phyloP scores from a whole-genome alignment of 2,329 filamentous ascomycete species.

The Didymella segeticola region DNA sequence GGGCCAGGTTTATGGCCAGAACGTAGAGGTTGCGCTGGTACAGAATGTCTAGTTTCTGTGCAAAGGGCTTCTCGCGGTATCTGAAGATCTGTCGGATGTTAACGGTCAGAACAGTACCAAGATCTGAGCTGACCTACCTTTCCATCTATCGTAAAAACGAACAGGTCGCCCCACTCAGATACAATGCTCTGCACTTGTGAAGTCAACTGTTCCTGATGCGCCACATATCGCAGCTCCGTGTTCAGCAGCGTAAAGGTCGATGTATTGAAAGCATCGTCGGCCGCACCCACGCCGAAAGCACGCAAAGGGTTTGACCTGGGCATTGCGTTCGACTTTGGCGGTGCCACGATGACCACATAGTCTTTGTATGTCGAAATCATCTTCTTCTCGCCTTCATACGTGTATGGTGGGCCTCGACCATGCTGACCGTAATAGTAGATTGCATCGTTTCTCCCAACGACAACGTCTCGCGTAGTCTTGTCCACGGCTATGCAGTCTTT shows the following conservation, averaged over 20 bases:
- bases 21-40: constrained; percentile 94
- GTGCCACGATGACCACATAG: constrained; percentile 86
- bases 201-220: constrained; percentile 84
- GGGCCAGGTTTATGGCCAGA: constrained; percentile 88
- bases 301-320: constrained; percentile 68
- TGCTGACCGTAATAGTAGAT: constrained; percentile 91
- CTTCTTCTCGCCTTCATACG: constrained; percentile 90
- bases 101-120: constrained; percentile 4
- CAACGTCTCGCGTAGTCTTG: constrained; percentile 77
- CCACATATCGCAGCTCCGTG: constrained; percentile 86
- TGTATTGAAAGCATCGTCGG: constrained; percentile 83
- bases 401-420: constrained; percentile 84
- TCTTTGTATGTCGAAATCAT: constrained; percentile 79
- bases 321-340: constrained; percentile 66
- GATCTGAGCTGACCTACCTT: constrained; percentile 66
- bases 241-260: constrained; percentile 92
- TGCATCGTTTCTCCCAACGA: constrained; percentile 93
- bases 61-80: constrained; percentile 89
- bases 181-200: constrained; percentile 82
- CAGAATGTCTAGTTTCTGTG: constrained; percentile 89
- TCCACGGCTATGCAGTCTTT: constrained; percentile 96
- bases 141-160: constrained; percentile 87
- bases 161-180: constrained; percentile 88
- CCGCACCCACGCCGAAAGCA: constrained; percentile 73
- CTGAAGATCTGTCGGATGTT: constrained; percentile 69